Percentiles rank a stretch among this genome's conserved stretches.
These are phyloP conservation scores for Panicum hallii DNA, from an alignment of 202 grass and related monocot species.

Conservation along the genomic window DNA sequence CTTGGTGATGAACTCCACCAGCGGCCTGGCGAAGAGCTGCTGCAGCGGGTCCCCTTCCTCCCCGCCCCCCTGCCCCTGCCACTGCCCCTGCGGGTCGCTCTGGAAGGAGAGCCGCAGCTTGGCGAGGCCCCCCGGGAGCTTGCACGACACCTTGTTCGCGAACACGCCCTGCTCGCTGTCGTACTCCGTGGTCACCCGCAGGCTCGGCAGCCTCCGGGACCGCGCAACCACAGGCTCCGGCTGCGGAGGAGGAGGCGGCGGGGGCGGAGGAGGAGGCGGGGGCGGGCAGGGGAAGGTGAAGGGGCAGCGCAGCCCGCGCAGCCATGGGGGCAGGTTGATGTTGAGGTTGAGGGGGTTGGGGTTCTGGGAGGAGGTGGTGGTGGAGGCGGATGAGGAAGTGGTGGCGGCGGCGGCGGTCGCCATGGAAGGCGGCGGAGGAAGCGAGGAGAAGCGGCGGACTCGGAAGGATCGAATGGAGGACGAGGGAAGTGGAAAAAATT, in stretches of 20 bases:
- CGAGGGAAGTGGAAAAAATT: conserved; percentile 42
- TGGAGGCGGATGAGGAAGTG: not conserved
- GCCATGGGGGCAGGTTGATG: conserved; percentile 43
- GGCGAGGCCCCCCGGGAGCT: conserved; percentile 75
- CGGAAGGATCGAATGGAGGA: conserved; percentile 37
- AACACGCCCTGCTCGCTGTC: conserved; percentile 73
- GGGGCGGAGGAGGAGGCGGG: conserved; percentile 3
- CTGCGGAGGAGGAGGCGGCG: not conserved
- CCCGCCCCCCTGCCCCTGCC: conserved; percentile 5
- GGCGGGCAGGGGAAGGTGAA: conserved; percentile 39
- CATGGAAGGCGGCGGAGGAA: conserved; percentile 51
- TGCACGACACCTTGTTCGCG: conserved; percentile 91
- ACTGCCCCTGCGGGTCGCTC: conserved; percentile 58
- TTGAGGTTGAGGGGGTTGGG: conserved; percentile 40
- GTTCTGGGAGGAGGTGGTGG: conserved; percentile 5
- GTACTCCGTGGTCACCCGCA: conserved; percentile 87
- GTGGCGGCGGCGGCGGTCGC: conserved; percentile 36
- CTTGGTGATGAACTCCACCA: conserved; percentile 72
- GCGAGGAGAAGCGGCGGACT: conserved; percentile 36
- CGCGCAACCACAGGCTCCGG: conserved; percentile 25
- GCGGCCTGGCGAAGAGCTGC: conserved; percentile 52
- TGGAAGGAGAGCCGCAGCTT: conserved; percentile 91
- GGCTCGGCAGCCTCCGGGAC: conserved; percentile 29
- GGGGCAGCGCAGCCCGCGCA: conserved; percentile 48
- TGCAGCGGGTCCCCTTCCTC: conserved; percentile 40